Evolutionary conservation across 441 rosid genomes (phyloP), one percentile per base, ranked within the genome.

Genomic region (Flueggea neowawraea): DNA sequence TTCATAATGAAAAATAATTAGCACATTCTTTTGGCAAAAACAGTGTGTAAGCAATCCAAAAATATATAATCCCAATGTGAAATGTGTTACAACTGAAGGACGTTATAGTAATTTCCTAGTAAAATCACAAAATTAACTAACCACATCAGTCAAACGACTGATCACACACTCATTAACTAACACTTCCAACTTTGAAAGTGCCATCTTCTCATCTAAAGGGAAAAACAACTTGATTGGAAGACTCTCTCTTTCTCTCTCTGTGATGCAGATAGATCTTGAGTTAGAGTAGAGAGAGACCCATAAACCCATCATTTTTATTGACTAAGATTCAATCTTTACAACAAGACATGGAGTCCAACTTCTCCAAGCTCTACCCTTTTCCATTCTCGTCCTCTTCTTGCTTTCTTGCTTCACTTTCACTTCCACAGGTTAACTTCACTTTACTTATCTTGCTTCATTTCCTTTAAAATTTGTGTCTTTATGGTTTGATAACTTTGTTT

Each of bases 321-420:
- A 50, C 62, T 61, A 13, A 55, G 28, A 55, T 36, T 36, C 63
- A 47, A 43, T 67, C 78, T 63, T 65, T 65, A 64, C 57, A 81
- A 8, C 74, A 68, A 14, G 9, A 57, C 47, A 86, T 84, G 93
- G 87, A 82, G 62, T 52, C 81, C 67, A 54, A 36, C 41, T 36
- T 22, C 28, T 22, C 28, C 28, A 22, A 22, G 28, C 2, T 75
- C 68, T 52, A 68, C 41, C 56, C 79, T 67, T 69, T 49, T 49
- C 64, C 59, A 8, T 74, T 54, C 62, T 75, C 39, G 60, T 83
- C 57, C 59, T 79, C 13, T 78, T 90, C 75, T 73, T 88, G 75
- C 73, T 93, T 59, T 90, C 80, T 60, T 86, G 75, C 77, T 82
- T 79, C 60, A 69, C 80, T 69, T 80, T 86, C 75, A 84, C 86